Percentiles rank a stretch among this genome's conserved stretches.
These are phyloP conservation scores for Gastrolobium villosum DNA, from an alignment of 306 rosid genomes.

Conservation along the genomic window DNA sequence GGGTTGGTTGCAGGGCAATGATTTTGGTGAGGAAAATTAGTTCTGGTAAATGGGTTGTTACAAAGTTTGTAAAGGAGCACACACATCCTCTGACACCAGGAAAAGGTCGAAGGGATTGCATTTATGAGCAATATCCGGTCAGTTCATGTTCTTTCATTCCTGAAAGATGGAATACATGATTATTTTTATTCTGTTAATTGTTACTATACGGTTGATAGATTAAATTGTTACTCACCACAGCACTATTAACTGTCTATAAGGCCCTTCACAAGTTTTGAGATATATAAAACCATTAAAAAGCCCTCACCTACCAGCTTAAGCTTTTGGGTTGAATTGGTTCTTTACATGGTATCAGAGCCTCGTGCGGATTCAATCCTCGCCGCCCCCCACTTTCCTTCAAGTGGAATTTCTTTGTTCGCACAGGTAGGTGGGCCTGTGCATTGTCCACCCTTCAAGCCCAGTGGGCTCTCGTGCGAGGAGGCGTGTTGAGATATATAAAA, in stretches of 20 bases:
- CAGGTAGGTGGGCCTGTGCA: too few relatives aligned
- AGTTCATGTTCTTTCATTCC: constrained; percentile 54
- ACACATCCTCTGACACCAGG: constrained; percentile 87
- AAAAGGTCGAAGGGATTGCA: constrained; percentile 82
- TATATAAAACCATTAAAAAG: too few relatives aligned
- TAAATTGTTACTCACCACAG: not conserved
- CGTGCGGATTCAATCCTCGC: too few relatives aligned
- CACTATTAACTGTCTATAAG: not conserved
- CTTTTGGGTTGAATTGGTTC: too few relatives aligned
- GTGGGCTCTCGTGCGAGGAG: too few relatives aligned
- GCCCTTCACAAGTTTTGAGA: constrained; percentile 13
- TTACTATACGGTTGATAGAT: constrained; percentile 32
- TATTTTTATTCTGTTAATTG: not conserved
- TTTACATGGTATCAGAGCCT: too few relatives aligned
- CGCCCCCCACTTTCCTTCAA: too few relatives aligned
- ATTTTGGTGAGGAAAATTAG: constrained; percentile 86
- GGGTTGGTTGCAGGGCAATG: constrained; percentile 98
- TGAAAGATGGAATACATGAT: not conserved
- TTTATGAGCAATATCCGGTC: constrained; percentile 89
- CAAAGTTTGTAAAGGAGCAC: constrained; percentile 90
- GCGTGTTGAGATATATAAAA: too few relatives aligned
- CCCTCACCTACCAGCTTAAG: too few relatives aligned
- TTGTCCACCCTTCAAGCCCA: too few relatives aligned
- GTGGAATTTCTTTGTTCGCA: too few relatives aligned
- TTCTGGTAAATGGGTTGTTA: constrained; percentile 93